Evolutionary conservation across 2,329 filamentous ascomycete species (phyloP), one percentile per base, ranked within the genome.

Genomic region (Cercospora zeina): DNA sequence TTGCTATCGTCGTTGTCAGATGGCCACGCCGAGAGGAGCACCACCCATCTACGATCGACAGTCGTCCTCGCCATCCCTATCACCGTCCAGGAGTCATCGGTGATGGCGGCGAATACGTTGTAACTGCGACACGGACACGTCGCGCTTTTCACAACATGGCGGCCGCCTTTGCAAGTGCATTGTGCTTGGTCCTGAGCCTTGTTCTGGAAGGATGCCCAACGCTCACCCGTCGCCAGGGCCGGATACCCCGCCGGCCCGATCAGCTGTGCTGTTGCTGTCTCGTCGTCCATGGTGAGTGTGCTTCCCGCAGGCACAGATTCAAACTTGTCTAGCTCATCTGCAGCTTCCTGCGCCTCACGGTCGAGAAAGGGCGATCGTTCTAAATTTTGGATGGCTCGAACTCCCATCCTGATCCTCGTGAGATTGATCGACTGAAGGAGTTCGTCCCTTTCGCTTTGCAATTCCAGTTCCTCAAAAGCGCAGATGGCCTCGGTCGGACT

Each of bases 31-130:
- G 56, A 58, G 3, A 64, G 58, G 6, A 64, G 24, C 4, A 61
- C 58, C 16, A 64, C 62, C 62, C 58, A 63, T 37, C 62, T 39
- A 10, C 56, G 47, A 42, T 64, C 62, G 45, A 57, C 49, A 24
- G 59, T 30, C 7, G 62, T 64, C 47, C 58, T 64, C n/a, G 54
- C 58, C 54, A 62, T 34, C 16, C 62, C 62, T 13, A 62, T 31
- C 5, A 13, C 30, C 9, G 24, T 58, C 58, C 62, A 64, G 11
- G 49, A 36, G 8, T 58, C 62, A 19, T 61, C 62, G 16, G 42
- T 61, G 24, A 64, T 61, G 36, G 58, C 58, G 13, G 54, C 54
- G 27, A 54, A 64, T 54, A 64, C 53, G n/a, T 57, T 61, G 31
- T 58, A 51, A n/a, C 50, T 57, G 21, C 51, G 54, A 30, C 54